Base-by-base conservation (phyloP, 1,284 basidiomycete genomes). In the Heliocybe sulcata region DNA sequence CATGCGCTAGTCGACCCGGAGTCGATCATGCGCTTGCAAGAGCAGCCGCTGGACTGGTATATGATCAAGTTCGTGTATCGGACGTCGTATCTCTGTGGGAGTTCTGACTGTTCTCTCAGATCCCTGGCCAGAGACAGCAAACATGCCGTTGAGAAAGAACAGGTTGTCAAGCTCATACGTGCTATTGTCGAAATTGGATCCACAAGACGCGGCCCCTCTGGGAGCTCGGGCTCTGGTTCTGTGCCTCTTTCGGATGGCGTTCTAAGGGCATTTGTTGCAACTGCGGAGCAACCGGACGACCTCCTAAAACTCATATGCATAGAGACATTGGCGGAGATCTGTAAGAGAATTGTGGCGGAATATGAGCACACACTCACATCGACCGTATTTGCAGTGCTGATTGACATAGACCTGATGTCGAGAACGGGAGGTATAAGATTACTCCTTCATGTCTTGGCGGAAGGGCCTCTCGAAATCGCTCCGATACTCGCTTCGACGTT, bases 91-190 rank as follows among this genome's bases (percentile, higher is more conserved):
- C 42, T 26, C 45, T 12, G 29, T 29, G 54, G 25, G 26, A 47
- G 19, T n/a, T n/a, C 27, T 52, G 45, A 31, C 31, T 45, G 4
- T 14, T 12, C 56, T 23, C 52, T 51, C 56, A 94, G 94, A 58
- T 86, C 94, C 0, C 76, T 98, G 26, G 82, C 88, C 1, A 84
- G 94, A 16, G 95, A 98, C 65, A 85, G 83, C 64, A 90, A 93
- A 63, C 77, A 87, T 61, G 81, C 87, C 1, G 77, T 87, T 1
- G 96, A 99, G 73, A 91, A 94, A 65, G 92, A 98, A 66, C 94
- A 98, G 67, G 93, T 84, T n/a, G 83, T 99, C 62, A 92, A 93
- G 59, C 82, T 98, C 20, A 82, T 98, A 50, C 87, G 96, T n/a
- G 74, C 85, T 1, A 82, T 95, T 42, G 80, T 95, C 20, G 84